Evolutionary conservation across 164 flowering plant genomes (phyloP), one percentile per base, ranked within the genome.

Genomic region (Magnolia officinalis): DNA sequence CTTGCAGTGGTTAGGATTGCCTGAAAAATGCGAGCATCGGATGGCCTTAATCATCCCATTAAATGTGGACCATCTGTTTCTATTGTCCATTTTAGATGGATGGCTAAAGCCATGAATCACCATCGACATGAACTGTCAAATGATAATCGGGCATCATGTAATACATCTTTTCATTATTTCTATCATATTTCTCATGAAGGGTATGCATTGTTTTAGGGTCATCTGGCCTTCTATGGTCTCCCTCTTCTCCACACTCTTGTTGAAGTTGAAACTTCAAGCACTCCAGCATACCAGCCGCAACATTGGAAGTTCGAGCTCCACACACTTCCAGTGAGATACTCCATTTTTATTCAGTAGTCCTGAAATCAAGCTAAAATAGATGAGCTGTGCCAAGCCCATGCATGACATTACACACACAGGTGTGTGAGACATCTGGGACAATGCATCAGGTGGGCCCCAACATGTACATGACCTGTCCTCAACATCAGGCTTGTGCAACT

Each of bases 211-310:
- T 70, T 68, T 3, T 59, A 95, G 98, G 98, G 98, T 26, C 79
- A 91, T 6, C 82, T 93, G 81, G 81, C 86, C 31, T 95, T 84
- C 78, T 95, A 95, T 80, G 89, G 94, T 45, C 94, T 95, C 24
- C 97, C 95, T 71, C 84, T 85, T 75, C 91, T 89, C 37, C 84
- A 87, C 29, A 64, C 82, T 4, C 81, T 84, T 18, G 82, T 75
- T 68, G 82, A 83, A 74, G 13, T 77, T 66, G 82, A 83, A 72
- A 70, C 80, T 24, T 55, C 90, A 72, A n/a, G 82, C 20, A 1
- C 71, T 65, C 65, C 88, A 85, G 82, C 83, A 10, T 64, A 86
- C 6, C 61, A 74, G 71, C 90, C 93, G 0, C 75, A 83, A 72
- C 96, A 91, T 67, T 89, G 90, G 29, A 79, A 89, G 78, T 93